Evolutionary conservation across 768 basidiomycete genomes (phyloP).

Genomic region (Dentipellis fragilis): DNA sequence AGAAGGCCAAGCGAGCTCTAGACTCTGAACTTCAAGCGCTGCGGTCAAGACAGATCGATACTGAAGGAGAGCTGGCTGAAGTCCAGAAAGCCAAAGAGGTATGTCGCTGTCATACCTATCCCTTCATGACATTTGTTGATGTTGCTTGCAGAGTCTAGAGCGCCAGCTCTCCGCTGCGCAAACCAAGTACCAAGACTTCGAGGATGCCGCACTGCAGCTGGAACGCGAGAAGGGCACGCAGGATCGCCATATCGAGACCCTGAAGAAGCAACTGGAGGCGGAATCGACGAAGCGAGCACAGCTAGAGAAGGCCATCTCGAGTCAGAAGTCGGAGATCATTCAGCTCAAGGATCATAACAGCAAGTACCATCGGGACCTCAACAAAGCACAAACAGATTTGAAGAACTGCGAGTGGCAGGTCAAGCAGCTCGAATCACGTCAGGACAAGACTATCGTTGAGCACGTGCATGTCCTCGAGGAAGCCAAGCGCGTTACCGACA

Average conservation of each 20-base stretch:
- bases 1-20: constrained; percentile 55
- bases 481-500: constrained; percentile 90
- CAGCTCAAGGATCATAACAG: constrained; percentile 57
- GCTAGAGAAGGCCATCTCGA: constrained; percentile 54
- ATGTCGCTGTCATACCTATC: constrained; percentile 13
- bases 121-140: constrained; percentile 1
- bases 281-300: constrained; percentile 67
- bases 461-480: constrained; percentile 95
- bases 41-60: constrained; percentile 59
- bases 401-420: constrained; percentile 79
- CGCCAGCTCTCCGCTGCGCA: constrained; percentile 66
- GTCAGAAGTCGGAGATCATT: constrained; percentile 60
- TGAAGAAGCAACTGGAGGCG: constrained; percentile 61
- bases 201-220: constrained; percentile 77
- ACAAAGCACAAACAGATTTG: constrained; percentile 71
- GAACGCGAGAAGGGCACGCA: constrained; percentile 75
- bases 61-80: constrained; percentile 54
- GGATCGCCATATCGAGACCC: constrained; percentile 60
- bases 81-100: constrained; percentile 68
- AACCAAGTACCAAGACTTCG: constrained; percentile 73
- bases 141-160: constrained; percentile 49
- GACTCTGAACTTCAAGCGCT: constrained; percentile 68
- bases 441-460: constrained; percentile 98
- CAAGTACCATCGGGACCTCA: constrained; percentile 72
- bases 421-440: constrained; percentile 73